Evolutionary conservation across 129 eudicot species (phyloP), one percentile per base, ranked within the genome.

Genomic region (Centella asiatica): DNA sequence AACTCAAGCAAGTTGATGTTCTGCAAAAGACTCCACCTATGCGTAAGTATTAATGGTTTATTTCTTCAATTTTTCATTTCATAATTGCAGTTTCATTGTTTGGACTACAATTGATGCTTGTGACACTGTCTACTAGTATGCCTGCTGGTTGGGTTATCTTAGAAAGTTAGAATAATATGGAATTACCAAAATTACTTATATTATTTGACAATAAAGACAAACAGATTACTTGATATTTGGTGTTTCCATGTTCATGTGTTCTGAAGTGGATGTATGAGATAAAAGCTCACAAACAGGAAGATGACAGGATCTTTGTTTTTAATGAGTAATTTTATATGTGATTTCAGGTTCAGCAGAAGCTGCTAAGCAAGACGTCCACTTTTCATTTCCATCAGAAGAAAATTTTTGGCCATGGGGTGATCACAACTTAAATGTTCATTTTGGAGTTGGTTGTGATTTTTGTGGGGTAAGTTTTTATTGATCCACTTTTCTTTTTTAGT

Each of bases 401-500:
- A 69, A 65, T 64, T 56, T 69, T 67, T 69, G 59, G 26, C 73
- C 78, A 83, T 87, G 67, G 82, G 64, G 52, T 14, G 69, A 65
- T 25, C 64, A 71, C 69, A 65, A 57, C 37, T 58, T 80, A 20
- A 78, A 76, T 1, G 74, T 71, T 55, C 95, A 87, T 57, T n/a
- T 49, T 42, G 70, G 72, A 65, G 74, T 60, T 69, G 95, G 93
- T 63, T 83, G 93, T 72, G 95, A 87, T 72, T 69, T 71, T 74
- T 87, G 95, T 53, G 95, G 93, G 72, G 93, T 87, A 84, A 67
- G 74, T 58, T 53, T 11, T 53, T 26, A 53, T 53, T n/a, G 33
- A 10, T 27, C 27, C 25, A 53, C 19, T 9, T 53, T 52, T 53
- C 33, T 53, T 52, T 53, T 34, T 53, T 53, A 20, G n/a, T n/a